These are phyloP conservation scores for Chaetomium globosum DNA, from an alignment of 2,329 filamentous ascomycete species.

Conservation along the genomic window DNA sequence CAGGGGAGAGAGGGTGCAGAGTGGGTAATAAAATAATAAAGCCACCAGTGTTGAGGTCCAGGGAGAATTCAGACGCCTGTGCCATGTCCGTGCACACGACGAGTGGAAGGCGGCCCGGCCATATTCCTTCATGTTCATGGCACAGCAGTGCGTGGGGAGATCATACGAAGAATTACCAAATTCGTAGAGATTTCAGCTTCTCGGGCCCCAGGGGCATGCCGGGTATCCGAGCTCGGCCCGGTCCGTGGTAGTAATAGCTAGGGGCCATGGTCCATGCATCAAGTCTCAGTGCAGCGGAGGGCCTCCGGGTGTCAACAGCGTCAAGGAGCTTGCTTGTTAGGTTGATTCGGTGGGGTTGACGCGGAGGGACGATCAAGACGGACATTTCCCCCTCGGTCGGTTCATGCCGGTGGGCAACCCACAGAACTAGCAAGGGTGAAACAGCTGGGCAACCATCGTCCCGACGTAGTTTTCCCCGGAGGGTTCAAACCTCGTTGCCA, in stretches of 20 bases:
- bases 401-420: neutral
- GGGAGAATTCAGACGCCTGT: neutral
- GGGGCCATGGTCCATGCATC: neutral
- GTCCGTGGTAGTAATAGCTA: neutral
- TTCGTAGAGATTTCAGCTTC: too few species aligned
- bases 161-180: too few species aligned
- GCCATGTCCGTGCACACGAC: neutral
- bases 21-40: neutral
- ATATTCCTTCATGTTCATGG: neutral
- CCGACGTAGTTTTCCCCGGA: too few species aligned
- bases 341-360: neutral
- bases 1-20: neutral
- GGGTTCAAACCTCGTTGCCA: neutral
- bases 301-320: neutral
- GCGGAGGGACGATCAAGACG: neutral
- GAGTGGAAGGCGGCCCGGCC: neutral
- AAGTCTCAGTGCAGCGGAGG: neutral
- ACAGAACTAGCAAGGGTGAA: too few species aligned
- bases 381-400: neutral
- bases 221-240: neutral
- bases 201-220: neutral
- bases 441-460: too few species aligned
- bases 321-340: neutral
- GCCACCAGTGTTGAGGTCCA: neutral
- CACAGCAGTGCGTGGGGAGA: too few species aligned